Base-by-base conservation (phyloP, 2,329 filamentous ascomycete species). In the Aureobasidium mangrovei region DNA sequence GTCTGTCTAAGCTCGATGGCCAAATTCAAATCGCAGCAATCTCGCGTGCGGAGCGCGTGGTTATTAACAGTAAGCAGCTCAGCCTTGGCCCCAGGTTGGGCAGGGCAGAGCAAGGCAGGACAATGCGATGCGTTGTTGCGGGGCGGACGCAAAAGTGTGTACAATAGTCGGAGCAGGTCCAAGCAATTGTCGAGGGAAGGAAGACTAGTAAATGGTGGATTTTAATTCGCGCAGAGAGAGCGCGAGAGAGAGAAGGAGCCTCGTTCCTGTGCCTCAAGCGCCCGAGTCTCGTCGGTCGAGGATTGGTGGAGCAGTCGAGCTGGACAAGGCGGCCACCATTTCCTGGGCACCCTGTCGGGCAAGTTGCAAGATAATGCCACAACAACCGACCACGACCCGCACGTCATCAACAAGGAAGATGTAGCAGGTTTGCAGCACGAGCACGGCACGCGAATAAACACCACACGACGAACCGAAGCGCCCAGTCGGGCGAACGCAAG, bases 401-500 rank as follows among this genome's bases (percentile, higher is more conserved):
- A 40, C 46, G 35, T 48, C 46, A 36, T 49, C 46, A 49, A 47
- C 45, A 39, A 28, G 26, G 45, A 18, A 38, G 32, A 47, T 26
- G 5, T 38, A 49, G 28, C 46, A 49, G 46, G 46, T 49, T 49
- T 49, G 46, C n/a, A 49, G 26, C 10, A 49, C 46, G 35, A 49
- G 28, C 24, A 18, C 46, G 46, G 35, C 46, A 49, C 46, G 36
- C 46, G 35, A 49, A 49, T 49, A 35, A 46, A 18, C 31, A 36
- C 18, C 18, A 18, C 18, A 18, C 18, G 18, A 51, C 29, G 28
- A 35, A 33, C 38, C 47, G 38, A 51, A 42, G 47, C 47, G 47
- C 47, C 47, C 47, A 51, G 47, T 51, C 38, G 38, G 47, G 42
- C 46, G 35, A 40, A 28, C 46, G 40, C 35, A 18, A 18, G 18